Percentiles rank a stretch among this genome's conserved stretches.
Conservation (phyloP, 345 rosid genomes). For the Raphanus sativus region DNA sequence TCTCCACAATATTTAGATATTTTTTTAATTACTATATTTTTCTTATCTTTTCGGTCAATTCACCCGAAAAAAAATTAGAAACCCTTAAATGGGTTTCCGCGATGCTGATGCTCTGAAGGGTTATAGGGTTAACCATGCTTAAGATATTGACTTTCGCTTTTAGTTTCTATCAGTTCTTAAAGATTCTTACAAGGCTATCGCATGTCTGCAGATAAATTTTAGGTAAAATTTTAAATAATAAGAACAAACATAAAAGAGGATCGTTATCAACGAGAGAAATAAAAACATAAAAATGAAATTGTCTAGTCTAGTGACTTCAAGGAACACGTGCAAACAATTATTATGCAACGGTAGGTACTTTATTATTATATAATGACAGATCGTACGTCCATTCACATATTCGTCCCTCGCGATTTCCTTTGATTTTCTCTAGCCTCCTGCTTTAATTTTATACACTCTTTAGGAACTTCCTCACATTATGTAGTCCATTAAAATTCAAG, state of each 20-base stretch:
- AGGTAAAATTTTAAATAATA: background rate
- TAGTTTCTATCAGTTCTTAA: background rate
- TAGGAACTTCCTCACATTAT: background rate
- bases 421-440: background rate
- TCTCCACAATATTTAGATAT: too few species aligned
- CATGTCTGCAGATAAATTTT: background rate
- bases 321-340: slow-evolving; percentile 3
- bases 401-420: background rate
- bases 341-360: background rate
- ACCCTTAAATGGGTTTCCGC: too few species aligned
- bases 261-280: background rate
- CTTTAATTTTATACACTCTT: background rate
- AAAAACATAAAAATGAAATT: background rate
- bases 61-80: too few species aligned
- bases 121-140: too few species aligned
- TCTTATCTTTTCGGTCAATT: too few species aligned
- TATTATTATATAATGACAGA: background rate
- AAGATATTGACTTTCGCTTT: background rate
- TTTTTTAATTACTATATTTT: too few species aligned
- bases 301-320: background rate
- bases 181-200: background rate
- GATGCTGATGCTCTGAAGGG: too few species aligned
- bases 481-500: background rate
- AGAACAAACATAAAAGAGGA: background rate
- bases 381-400: slow-evolving; percentile 10